Evolutionary conservation across 805 yeast species (phyloP).

Genomic region (Myxozyma mucilagina): DNA sequence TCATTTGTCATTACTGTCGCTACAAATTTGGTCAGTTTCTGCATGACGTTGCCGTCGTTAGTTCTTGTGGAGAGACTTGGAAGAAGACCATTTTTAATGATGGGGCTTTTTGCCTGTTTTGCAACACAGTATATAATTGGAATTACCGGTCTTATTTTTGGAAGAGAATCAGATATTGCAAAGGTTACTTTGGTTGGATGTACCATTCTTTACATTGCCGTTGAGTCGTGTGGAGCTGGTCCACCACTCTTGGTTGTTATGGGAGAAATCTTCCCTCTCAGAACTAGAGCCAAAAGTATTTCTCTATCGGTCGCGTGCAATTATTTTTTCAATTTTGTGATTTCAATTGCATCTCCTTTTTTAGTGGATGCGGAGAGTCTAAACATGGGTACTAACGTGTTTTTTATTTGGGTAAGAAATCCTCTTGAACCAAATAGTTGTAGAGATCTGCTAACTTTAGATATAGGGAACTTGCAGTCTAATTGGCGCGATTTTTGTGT

Average conservation of each 20-base stretch:
- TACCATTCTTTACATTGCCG: slow-evolving; percentile 63
- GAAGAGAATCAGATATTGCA: slow-evolving; percentile 45
- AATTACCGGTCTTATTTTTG: slow-evolving; percentile 50
- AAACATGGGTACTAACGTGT: slow-evolving; percentile 24
- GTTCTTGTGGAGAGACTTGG: slow-evolving; percentile 76
- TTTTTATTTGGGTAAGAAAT: slow-evolving; percentile 21
- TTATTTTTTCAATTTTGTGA: slow-evolving; percentile 34
- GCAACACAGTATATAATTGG: slow-evolving; percentile 68
- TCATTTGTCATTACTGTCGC: slow-evolving; percentile 73
- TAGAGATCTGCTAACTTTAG: neutral
- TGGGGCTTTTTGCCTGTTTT: slow-evolving; percentile 78
- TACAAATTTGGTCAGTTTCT: slow-evolving; percentile 79
- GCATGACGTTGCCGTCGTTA: slow-evolving; percentile 80
- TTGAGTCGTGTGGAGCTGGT: slow-evolving; percentile 83
- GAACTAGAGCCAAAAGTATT: slow-evolving; percentile 24
- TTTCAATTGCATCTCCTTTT: slow-evolving; percentile 37
- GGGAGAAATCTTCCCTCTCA: slow-evolving; percentile 28
- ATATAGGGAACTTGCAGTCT: slow-evolving; percentile 47
- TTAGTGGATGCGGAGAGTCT: slow-evolving; percentile 37
- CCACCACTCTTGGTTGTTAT: slow-evolving; percentile 59
- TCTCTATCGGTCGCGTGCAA: slow-evolving; percentile 24
- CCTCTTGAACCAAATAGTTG: neutral
- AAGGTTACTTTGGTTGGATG: slow-evolving; percentile 55
- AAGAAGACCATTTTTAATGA: slow-evolving; percentile 64
- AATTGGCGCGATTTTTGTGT: slow-evolving; percentile 62